A percentile compares a stretch with the other conserved stretches of the same genome.
These are phyloP conservation scores for Coffea eugenioides DNA, from an alignment of 257 asterid genomes.

Conservation along the genomic window DNA sequence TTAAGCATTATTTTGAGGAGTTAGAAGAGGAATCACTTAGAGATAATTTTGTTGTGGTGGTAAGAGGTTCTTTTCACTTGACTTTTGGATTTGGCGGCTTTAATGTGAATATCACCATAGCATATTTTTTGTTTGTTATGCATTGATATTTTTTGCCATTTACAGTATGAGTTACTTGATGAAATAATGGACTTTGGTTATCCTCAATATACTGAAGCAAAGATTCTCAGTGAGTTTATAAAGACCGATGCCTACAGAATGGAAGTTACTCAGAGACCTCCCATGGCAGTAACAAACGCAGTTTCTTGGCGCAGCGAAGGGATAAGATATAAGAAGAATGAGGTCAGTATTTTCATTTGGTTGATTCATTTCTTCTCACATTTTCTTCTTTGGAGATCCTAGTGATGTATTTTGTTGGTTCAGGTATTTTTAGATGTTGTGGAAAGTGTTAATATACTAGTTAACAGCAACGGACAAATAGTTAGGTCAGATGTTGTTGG, in stretches of 20 bases:
- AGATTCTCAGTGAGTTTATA: slow-evolving; percentile 96
- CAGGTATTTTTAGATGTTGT: slow-evolving; percentile 99
- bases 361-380: slow-evolving; percentile 9
- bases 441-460: slow-evolving; percentile 98
- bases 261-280: slow-evolving; percentile 99
- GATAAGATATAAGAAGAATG: slow-evolving; percentile 90
- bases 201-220: slow-evolving; percentile 98
- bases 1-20: slow-evolving; percentile 97
- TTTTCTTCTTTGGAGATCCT: slow-evolving; percentile 7
- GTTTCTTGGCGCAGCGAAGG: slow-evolving; percentile 99
- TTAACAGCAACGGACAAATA: slow-evolving; percentile 97
- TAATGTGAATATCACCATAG: background rate
- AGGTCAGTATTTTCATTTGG: slow-evolving; percentile 46
- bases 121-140: background rate
- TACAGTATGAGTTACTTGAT: slow-evolving; percentile 92
- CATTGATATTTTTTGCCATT: slow-evolving; percentile 23
- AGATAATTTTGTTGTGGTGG: slow-evolving; percentile 99
- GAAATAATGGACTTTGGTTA: slow-evolving; percentile 99
- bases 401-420: slow-evolving; percentile 28
- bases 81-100: slow-evolving; percentile 1
- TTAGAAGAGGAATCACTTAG: slow-evolving; percentile 97
- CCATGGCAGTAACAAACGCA: slow-evolving; percentile 99
- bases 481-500: slow-evolving; percentile 97
- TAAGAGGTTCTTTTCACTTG: slow-evolving; percentile 34
- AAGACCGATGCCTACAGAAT: slow-evolving; percentile 99